These are phyloP conservation scores for Trichoderma breve DNA, from an alignment of 2,329 filamentous ascomycete species.

Conservation along the genomic window DNA sequence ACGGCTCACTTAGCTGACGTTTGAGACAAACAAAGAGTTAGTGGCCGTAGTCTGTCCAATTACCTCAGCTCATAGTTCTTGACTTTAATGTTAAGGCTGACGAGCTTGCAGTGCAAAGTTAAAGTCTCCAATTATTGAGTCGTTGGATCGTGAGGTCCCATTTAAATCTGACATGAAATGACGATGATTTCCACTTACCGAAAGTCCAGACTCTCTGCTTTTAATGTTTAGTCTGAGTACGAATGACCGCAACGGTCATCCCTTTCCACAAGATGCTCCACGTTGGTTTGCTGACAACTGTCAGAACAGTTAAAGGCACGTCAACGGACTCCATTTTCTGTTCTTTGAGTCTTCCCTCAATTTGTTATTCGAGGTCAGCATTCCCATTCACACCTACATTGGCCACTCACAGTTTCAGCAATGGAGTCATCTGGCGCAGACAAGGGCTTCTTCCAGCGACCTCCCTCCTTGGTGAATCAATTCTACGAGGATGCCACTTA, in stretches of 20 bases:
- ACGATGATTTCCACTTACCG: background rate
- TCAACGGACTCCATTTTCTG: background rate
- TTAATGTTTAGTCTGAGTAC: background rate
- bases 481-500: slow-evolving; percentile 55
- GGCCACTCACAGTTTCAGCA: background rate
- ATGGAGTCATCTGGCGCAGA: slow-evolving; percentile 48
- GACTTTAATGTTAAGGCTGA: background rate
- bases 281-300: background rate
- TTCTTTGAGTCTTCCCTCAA: background rate
- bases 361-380: background rate
- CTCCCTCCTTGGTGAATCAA: slow-evolving; percentile 53
- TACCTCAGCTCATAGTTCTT: background rate
- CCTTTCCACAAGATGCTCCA: background rate
- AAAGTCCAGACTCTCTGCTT: background rate
- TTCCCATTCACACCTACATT: background rate
- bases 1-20: background rate
- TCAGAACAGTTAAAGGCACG: background rate
- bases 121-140: background rate
- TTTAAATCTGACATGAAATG: background rate
- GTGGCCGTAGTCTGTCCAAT: background rate
- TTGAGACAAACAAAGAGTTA: background rate
- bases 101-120: background rate
- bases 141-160: background rate
- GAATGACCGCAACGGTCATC: background rate
- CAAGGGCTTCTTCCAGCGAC: slow-evolving; percentile 55